Evolutionary conservation across 352 stramenopile species (phyloP), one percentile per base, ranked within the genome.

Genomic region (Pythium brassicae): DNA sequence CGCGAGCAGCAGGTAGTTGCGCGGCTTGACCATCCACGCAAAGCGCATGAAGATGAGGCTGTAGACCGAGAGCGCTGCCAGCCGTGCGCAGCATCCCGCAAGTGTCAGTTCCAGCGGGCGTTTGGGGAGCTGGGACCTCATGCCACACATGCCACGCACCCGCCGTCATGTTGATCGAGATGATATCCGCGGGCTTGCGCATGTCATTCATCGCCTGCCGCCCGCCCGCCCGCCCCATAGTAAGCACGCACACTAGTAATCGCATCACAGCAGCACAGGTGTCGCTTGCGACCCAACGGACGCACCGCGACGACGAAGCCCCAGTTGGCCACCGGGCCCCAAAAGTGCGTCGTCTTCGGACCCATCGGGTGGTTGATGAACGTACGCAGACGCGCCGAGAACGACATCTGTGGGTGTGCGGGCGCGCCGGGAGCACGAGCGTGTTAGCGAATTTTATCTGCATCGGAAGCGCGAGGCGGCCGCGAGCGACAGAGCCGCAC

Each of bases 21-120:
- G 80, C 12, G 86, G 86, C 76, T 93, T 74, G 22, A 95, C 85
- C 76, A 92, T 91, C 83, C 78, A 92, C 32, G 86, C 84, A 44
- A 95, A 95, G 53, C 86, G 78, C 85, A 94, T 94, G 62, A 95
- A 95, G 62, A 95, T 74, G 26, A 88, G 53, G 71, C 82, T 93
- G 76, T 95, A 95, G 45, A 94, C 61, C 26, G 71, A 86, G 65
- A 95, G 62, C 48, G 79, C 83, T 92, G n/a, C n/a, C n/a, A n/a
- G n/a, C n/a, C n/a, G n/a, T n/a, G n/a, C n/a, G n/a, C n/a, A n/a
- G n/a, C n/a, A n/a, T n/a, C n/a, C n/a, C n/a, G 32, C 14, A 11
- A 37, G 32, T 37, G 32, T 37, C 14, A 37, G 8, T 37, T 37
- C 32, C 32, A 7, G 14, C 2, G n/a, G 14, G 32, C 14, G 14